phyloP scores from a whole-genome alignment of 2,329 filamentous ascomycete genomes.

The Cercospora brassicicola region DNA sequence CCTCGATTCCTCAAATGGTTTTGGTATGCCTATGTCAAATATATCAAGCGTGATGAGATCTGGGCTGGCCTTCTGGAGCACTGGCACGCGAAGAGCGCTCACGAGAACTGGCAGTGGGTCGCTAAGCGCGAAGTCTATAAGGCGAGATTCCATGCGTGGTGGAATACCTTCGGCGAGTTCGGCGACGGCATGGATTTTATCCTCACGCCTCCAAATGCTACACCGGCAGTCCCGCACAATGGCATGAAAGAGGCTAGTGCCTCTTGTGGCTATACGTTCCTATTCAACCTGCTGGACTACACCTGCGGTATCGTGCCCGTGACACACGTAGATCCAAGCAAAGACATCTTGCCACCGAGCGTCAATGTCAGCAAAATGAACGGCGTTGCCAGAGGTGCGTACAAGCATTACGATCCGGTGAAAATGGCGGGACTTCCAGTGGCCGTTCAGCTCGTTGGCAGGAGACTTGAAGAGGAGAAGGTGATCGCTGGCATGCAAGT shows the following conservation, averaged over 20 bases:
- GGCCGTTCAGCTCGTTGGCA: conserved; percentile 78
- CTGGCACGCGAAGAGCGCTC: conserved; percentile 72
- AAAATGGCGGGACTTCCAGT: conserved; percentile 88
- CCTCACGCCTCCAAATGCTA: conserved; percentile 82
- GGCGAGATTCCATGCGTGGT: conserved; percentile 79
- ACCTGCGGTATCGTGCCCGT: conserved; percentile 79
- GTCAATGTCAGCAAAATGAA: conserved; percentile 69
- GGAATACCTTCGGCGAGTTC: conserved; percentile 60
- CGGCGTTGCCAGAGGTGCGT: conserved; percentile 76
- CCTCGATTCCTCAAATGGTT: conserved; percentile 74
- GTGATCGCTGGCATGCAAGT: conserved; percentile 77
- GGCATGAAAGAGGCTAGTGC: conserved; percentile 83
- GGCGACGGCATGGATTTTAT: conserved; percentile 66
- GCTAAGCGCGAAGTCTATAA: conserved; percentile 75
- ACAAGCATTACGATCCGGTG: conserved; percentile 77
- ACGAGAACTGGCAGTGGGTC: conserved; percentile 81
- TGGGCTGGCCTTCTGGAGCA: conserved; percentile 76
- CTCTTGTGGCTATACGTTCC: conserved; percentile 87
- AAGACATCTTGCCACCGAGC: conserved; percentile 63
- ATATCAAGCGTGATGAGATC: conserved; percentile 70
- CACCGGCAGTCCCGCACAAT: conserved; percentile 80
- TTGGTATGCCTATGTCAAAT: conserved; percentile 89
- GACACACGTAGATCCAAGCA: conserved; percentile 71
- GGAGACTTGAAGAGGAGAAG: conserved; percentile 82
- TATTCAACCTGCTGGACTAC: conserved; percentile 92